Evolutionary conservation across 345 rosid genomes (phyloP), one percentile per base, ranked within the genome.

Genomic region (Lumnitzera littorea): DNA sequence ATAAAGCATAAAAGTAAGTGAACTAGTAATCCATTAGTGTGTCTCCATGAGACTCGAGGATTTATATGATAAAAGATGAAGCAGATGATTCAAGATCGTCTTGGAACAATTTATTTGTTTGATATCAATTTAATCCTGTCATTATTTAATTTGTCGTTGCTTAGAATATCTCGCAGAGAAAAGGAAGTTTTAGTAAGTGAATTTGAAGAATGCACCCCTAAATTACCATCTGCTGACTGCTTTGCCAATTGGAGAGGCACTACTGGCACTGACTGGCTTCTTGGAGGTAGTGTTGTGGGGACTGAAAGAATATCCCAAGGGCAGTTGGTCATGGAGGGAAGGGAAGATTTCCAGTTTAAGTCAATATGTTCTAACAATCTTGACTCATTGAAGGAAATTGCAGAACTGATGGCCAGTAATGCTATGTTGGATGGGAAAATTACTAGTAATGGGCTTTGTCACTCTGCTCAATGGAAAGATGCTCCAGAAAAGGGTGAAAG

Each of bases 401-500:
- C 20, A 24, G n/a, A 54, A 53, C 55, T 60, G 16, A 54, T 67
- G 16, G 64, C 64, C 57, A 66, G 57, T 61, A 63, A 57, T 48
- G 66, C 62, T 54, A 58, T 56, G 29, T 4, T 24, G 20, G 65
- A 48, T 0, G 70, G 61, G 43, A 55, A 68, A 48, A 12, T 59
- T 31, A 57, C 67, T 62, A 64, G 29, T 58, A 70, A 50, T 20
- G 24, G 16, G 31, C 53, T 56, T 41, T 68, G 63, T 65, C 56
- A 56, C 56, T 2, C 61, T 49, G 62, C 78, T 64, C 73, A 72
- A 63, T 74, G 84, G 82, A 79, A 67, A 62, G 82, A 79, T 69
- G 82, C 72, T 46, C 82, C 79, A 20, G 62, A 69, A 54, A 73
- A 73, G 70, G 63, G 53, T 50, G 74, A 74, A 41, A 16, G 55